These are phyloP conservation scores for Coccinonectria pachysandricola DNA, from an alignment of 2,329 filamentous ascomycete genomes.

Conservation along the genomic window DNA sequence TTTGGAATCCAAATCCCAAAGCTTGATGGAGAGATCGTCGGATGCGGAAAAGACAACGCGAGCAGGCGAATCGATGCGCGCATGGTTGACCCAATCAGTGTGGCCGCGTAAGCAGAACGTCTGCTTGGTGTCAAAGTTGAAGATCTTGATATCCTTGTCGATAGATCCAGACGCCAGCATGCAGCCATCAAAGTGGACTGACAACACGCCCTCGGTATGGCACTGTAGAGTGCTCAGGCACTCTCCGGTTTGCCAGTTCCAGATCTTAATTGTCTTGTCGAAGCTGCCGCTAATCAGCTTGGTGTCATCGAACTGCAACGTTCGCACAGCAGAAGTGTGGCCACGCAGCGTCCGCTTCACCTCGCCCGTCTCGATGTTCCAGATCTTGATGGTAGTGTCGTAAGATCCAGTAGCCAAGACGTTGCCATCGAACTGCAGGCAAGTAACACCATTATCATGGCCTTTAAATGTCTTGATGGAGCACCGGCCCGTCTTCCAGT, in stretches of 20 bases:
- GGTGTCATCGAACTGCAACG: conserved; percentile 84
- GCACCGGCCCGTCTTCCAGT: conserved; percentile 94
- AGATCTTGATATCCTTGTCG: conserved; percentile 83
- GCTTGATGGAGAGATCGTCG: conserved; percentile 80
- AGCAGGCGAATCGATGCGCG: conserved; percentile 71
- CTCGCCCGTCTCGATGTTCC: conserved; percentile 83
- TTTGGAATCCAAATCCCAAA: conserved; percentile 87
- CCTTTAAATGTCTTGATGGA: conserved; percentile 76
- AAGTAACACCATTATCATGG: conserved; percentile 62
- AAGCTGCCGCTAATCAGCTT: conserved; percentile 87
- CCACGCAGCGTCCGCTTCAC: conserved; percentile 77
- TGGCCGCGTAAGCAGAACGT: conserved; percentile 76
- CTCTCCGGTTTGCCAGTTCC: conserved; percentile 92
- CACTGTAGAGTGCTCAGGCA: conserved; percentile 72
- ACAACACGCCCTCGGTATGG: conserved; percentile 75
- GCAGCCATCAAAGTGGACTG: conserved; percentile 76
- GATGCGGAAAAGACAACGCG: conserved; percentile 87
- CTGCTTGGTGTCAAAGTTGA: conserved; percentile 79
- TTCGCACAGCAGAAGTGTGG: conserved; percentile 74
- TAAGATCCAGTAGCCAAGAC: conserved; percentile 92
- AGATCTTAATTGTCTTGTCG: conserved; percentile 80
- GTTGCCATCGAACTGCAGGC: conserved; percentile 63
- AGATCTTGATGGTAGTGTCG: conserved; percentile 89
- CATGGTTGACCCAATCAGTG: conserved; percentile 93
- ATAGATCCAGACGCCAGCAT: conserved; percentile 82